Percentiles rank a stretch among this genome's conserved stretches.
Conservation (phyloP, 2,329 filamentous ascomycete genomes). For the Coleophoma eucalyptorum region DNA sequence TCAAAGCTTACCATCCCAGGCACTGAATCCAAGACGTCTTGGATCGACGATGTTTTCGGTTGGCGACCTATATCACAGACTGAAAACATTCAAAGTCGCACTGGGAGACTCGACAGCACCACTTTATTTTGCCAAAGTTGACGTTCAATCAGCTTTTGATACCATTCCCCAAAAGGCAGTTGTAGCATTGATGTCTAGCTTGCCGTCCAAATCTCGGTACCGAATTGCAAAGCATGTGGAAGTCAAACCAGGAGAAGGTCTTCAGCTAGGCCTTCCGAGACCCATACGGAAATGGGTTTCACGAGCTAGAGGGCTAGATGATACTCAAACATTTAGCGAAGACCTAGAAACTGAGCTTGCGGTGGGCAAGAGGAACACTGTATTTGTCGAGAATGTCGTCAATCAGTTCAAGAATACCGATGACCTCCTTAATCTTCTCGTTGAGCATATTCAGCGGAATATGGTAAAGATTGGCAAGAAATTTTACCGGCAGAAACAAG, state of each 20-base stretch:
- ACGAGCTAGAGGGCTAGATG: constrained; percentile 20
- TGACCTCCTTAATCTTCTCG: constrained; percentile 64
- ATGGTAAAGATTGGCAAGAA: constrained; percentile 85
- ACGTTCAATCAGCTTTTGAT: constrained; percentile 91
- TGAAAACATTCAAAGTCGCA: constrained; percentile 64
- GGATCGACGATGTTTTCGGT: constrained; percentile 80
- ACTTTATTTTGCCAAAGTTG: constrained; percentile 87
- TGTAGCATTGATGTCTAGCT: constrained; percentile 59
- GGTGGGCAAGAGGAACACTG: constrained; percentile 50
- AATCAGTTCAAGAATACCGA: constrained; percentile 52
- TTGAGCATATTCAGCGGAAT: constrained; percentile 79
- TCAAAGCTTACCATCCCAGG: constrained; percentile 25
- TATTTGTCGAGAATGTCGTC: constrained; percentile 71
- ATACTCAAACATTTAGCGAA: constrained; percentile 25
- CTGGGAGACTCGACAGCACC: constrained; percentile 35
- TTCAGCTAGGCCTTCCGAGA: constrained; percentile 11
- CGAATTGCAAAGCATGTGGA: constrained; percentile 71
- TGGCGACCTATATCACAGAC: constrained; percentile 69
- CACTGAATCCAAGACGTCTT: constrained; percentile 53
- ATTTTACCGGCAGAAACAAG: constrained; percentile 80
- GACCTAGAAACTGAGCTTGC: constrained; percentile 18
- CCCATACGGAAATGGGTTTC: constrained; percentile 24
- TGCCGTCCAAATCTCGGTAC: constrained; percentile 59
- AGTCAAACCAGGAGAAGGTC: constrained; percentile 45
- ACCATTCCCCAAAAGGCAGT: constrained; percentile 83